Conservation (phyloP, 495 filamentous ascomycete species). For the Daldinia vernicosa region DNA sequence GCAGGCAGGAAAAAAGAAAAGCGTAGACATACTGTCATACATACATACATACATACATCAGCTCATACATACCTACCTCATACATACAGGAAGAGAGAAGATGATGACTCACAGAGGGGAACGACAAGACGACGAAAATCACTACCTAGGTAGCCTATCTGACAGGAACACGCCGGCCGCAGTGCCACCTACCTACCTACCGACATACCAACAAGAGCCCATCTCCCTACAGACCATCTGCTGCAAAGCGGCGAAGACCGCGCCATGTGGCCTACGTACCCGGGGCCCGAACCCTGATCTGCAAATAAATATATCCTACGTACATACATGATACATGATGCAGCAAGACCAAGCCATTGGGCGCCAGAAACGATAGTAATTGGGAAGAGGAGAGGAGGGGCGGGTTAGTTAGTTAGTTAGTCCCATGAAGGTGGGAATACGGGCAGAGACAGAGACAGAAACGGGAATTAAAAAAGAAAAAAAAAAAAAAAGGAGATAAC, state of each 20-base stretch:
- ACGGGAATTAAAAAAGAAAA: not conserved
- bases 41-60: not conserved
- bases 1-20: not conserved
- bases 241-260: slow-evolving; percentile 35
- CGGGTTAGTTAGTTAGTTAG: slow-evolving; percentile 1
- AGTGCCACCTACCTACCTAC: slow-evolving; percentile 28
- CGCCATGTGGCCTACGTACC: slow-evolving; percentile 37
- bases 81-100: not conserved
- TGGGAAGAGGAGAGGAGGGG: slow-evolving; percentile 1
- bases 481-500: too few species aligned
- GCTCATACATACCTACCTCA: not conserved
- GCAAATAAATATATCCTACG: slow-evolving; percentile 41
- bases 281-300: slow-evolving; percentile 34
- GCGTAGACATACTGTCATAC: not conserved
- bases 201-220: slow-evolving; percentile 11
- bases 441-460: not conserved
- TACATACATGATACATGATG: slow-evolving; percentile 8
- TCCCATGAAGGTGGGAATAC: slow-evolving; percentile 27
- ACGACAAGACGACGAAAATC: slow-evolving; percentile 19
- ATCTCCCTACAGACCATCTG: slow-evolving; percentile 1
- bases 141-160: slow-evolving; percentile 38
- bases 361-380: slow-evolving; percentile 18
- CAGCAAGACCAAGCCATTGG: slow-evolving; percentile 20
- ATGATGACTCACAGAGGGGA: slow-evolving; percentile 26
- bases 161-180: slow-evolving; percentile 34